Evolutionary conservation across 257 asterid species (phyloP).

Genomic region (Vinca minor): DNA sequence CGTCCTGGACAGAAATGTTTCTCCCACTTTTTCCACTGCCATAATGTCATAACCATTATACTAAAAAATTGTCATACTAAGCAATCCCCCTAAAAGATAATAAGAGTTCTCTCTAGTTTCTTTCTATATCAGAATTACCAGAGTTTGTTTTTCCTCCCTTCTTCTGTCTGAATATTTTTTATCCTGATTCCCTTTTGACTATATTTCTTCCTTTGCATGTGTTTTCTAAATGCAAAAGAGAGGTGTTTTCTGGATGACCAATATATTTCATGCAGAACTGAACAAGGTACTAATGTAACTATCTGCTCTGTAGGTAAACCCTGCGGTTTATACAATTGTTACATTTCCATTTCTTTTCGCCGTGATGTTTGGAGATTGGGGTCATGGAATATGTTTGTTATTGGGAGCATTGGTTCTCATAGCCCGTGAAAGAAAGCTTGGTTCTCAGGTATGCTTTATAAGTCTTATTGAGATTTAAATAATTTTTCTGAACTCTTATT

Average conservation of each 20-base stretch:
- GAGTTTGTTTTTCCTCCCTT: no score
- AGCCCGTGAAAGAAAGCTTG: constrained; percentile 61
- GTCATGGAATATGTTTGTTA: constrained; percentile 90
- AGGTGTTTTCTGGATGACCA: background rate
- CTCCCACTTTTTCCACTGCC: no score
- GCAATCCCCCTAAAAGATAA: no score
- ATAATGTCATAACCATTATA: no score
- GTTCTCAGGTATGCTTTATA: constrained; percentile 69
- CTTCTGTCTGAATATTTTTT: background rate
- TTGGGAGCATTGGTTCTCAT: constrained; percentile 76
- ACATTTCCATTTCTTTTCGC: constrained; percentile 99
- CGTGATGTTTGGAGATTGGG: constrained; percentile 99
- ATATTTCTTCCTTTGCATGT: background rate
- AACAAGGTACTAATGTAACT: constrained; percentile 27
- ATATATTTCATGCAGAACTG: constrained; percentile 15
- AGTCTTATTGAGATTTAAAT: background rate
- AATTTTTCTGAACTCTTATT: background rate
- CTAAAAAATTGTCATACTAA: no score
- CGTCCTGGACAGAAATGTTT: no score
- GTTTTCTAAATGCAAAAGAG: background rate
- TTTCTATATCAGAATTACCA: no score
- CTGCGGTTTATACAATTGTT: constrained; percentile 86
- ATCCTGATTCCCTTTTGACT: background rate
- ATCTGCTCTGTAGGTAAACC: constrained; percentile 49
- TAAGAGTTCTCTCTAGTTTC: background rate